Evolutionary conservation across 768 basidiomycete genomes (phyloP), one percentile per base, ranked within the genome.

Genomic region (Terana coerulea): DNA sequence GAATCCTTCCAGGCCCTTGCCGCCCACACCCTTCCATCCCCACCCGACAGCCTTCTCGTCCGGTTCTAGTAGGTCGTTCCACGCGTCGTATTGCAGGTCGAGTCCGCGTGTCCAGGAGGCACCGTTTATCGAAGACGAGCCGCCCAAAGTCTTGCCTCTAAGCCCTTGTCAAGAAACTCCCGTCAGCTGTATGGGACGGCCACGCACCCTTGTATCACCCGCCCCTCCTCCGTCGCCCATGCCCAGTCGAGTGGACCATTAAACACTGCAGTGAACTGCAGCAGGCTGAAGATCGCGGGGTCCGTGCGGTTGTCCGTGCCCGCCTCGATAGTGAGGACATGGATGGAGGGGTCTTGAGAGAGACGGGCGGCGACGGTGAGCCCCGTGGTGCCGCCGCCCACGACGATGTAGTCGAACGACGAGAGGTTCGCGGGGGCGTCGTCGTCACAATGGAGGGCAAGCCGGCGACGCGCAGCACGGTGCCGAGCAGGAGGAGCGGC

Each of bases 311-410:
- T 64, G 55, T 79, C 78, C 6, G 62, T 68, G 1, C 80, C 80
- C 2, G 74, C 79, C 61, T 82, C 80, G 39, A 82, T 68, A 51
- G 80, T 61, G 3, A 80, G 68, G 0, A 82, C 71, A 9, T 71
- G 69, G 35, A 72, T 62, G 0, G 61, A 53, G 3, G 72, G 56
- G 48, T 79, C 68, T 58, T 80, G 77, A 0, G 76, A 63, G 10
- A 80, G 67, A 10, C 78, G 43, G 26, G 43, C 25, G 43, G 80
- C 75, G 33, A 81, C 73, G 3, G 77, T 75, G 12, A 70, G 69
- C 15, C 78, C 80, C 1, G 77, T 69, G 10, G 77, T 59, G 2
- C 70, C 70, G 10, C 70, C 76, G 7, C 80, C 80, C 11, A 67
- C 62, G 50, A 68, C 60, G 46, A 68, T 60, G 52, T 64, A 68